These are phyloP conservation scores for Amoebophrya sp. DNA, from an alignment of 169 alveolate species.

Conservation along the genomic window DNA sequence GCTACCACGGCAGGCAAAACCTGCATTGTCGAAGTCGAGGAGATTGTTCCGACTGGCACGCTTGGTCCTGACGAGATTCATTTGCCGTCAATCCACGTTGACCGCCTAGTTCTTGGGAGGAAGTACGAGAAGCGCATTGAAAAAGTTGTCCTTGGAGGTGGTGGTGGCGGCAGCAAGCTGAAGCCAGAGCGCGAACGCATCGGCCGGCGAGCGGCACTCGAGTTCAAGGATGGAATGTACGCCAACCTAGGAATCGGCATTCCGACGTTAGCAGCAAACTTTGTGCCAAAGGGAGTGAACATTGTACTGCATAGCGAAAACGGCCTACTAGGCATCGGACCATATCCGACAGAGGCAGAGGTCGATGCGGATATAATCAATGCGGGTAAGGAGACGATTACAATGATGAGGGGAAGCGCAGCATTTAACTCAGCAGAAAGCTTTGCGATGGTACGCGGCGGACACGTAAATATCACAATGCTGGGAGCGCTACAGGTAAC, in stretches of 20 bases:
- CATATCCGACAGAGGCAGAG: not conserved
- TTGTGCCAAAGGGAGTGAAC: not conserved
- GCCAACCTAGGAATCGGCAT: slow-evolving; percentile 17
- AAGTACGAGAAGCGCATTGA: not conserved
- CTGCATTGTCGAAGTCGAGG: not conserved
- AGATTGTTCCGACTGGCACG: not conserved
- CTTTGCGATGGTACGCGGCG: slow-evolving; percentile 1
- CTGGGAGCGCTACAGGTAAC: not conserved
- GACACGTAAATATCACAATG: not conserved
- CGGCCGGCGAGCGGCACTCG: not conserved
- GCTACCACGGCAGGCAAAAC: too few species aligned
- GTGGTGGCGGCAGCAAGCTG: not conserved
- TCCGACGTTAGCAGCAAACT: not conserved
- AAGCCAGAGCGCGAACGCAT: not conserved
- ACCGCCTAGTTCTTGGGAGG: not conserved
- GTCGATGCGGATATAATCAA: not conserved
- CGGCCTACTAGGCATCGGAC: not conserved
- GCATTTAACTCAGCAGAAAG: not conserved
- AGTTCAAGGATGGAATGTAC: slow-evolving; percentile 11
- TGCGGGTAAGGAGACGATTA: not conserved
- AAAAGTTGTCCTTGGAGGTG: not conserved
- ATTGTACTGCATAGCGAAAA: not conserved
- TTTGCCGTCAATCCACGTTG: not conserved
- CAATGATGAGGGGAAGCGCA: not conserved
- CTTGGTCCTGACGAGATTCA: not conserved